Percentiles rank a stretch among this genome's conserved stretches.
Evolutionary conservation across 148 eudicot species (phyloP).

Genomic region (Dianthus caryophyllus): DNA sequence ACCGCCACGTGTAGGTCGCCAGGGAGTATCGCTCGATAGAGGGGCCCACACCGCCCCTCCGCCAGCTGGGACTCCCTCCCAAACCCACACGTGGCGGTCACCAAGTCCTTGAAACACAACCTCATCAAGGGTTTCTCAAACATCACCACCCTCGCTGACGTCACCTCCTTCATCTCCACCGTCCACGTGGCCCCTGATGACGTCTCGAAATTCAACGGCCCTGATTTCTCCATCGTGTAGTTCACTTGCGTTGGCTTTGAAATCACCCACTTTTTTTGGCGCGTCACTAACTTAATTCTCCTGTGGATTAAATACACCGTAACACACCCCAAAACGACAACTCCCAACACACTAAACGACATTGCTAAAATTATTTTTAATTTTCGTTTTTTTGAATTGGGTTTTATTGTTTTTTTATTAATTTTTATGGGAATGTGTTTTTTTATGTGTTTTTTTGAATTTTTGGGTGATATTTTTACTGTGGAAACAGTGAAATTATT

Average conservation of each 20-base stretch:
- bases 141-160: slow-evolving; percentile 73
- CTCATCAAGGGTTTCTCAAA: slow-evolving; percentile 97
- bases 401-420: slow-evolving; percentile 7
- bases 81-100: slow-evolving; percentile 80
- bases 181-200: slow-evolving; percentile 85
- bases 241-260: slow-evolving; percentile 55
- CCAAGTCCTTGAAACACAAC: slow-evolving; percentile 77
- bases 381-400: slow-evolving; percentile 16
- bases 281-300: slow-evolving; percentile 27
- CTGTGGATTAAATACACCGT: slow-evolving; percentile 24
- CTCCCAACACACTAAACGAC: slow-evolving; percentile 36
- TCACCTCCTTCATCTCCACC: slow-evolving; percentile 60
- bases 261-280: slow-evolving; percentile 63
- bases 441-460: slow-evolving; percentile 14
- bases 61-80: slow-evolving; percentile 80
- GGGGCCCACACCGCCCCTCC: slow-evolving; percentile 81
- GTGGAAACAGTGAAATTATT: slow-evolving; percentile 25
- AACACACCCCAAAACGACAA: slow-evolving; percentile 19
- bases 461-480: slow-evolving; percentile 5
- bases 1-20: slow-evolving; percentile 95
- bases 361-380: slow-evolving; percentile 22
- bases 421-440: slow-evolving; percentile 24
- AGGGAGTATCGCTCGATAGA: slow-evolving; percentile 74
- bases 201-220: slow-evolving; percentile 82
- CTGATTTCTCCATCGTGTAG: slow-evolving; percentile 64